These are phyloP conservation scores for Colletotrichum graminicola DNA, from an alignment of 2,329 filamentous ascomycete genomes.

Conservation along the genomic window DNA sequence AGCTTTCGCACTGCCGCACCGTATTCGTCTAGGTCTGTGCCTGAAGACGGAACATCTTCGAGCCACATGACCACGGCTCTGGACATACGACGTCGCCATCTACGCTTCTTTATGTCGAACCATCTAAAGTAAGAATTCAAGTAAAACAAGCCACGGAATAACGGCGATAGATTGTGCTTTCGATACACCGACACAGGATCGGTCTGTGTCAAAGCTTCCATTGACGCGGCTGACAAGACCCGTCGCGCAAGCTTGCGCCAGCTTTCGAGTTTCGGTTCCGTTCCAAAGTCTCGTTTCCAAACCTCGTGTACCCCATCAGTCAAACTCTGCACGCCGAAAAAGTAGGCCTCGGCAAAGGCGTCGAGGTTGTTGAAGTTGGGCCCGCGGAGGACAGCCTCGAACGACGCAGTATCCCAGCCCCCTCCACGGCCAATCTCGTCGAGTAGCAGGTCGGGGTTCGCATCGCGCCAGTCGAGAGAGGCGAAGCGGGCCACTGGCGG, in stretches of 20 bases:
- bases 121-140: fast-evolving
- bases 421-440: neutral
- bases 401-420: neutral
- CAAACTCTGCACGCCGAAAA: neutral
- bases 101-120: neutral
- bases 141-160: neutral
- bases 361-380: neutral
- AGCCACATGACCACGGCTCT: neutral
- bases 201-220: neutral
- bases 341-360: neutral
- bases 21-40: neutral
- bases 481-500: neutral
- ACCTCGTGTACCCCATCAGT: neutral
- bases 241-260: neutral
- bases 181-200: fast-evolving
- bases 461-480: neutral
- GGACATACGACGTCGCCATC: neutral
- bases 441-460: neutral
- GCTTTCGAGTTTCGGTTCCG: neutral
- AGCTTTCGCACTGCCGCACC: neutral
- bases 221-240: neutral
- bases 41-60: neutral
- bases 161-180: neutral
- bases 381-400: neutral
- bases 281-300: neutral